Percentiles rank a stretch among this genome's conserved stretches.
Evolutionary conservation across 768 basidiomycete genomes (phyloP).

Genomic region (Leccinum obscurum): DNA sequence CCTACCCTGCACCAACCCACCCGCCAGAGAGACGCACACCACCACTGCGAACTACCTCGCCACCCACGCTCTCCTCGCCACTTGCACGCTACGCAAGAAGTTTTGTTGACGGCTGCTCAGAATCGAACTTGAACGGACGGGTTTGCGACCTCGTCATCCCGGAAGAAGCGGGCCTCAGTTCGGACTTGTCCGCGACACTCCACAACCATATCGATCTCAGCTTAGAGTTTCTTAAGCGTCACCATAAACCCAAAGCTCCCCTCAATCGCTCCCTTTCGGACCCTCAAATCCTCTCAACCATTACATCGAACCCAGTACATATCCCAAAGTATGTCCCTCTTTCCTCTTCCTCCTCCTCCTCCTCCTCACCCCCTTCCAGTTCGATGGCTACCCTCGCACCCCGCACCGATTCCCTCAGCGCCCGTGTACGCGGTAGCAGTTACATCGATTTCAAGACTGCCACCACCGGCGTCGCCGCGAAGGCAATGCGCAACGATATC

Average conservation of each 20-base stretch:
- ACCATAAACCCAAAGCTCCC: slow-evolving; percentile 54
- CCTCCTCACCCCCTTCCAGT: slow-evolving; percentile 30
- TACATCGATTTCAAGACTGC: slow-evolving; percentile 99
- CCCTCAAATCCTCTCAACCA: slow-evolving; percentile 61
- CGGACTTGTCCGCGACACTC: slow-evolving; percentile 36
- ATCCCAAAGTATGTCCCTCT: slow-evolving; percentile 42
- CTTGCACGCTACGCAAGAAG: slow-evolving; percentile 19
- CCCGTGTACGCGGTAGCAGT: slow-evolving; percentile 72
- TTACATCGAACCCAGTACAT: slow-evolving; percentile 59
- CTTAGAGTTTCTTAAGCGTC: slow-evolving; percentile 55
- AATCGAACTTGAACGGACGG: slow-evolving; percentile 16
- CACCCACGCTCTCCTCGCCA: slow-evolving; percentile 22
- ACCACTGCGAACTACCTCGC: slow-evolving; percentile 5
- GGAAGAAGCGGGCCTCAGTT: slow-evolving; percentile 27
- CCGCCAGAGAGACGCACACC: slow-evolving; percentile 8
- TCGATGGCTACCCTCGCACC: slow-evolving; percentile 60
- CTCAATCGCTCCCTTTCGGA: slow-evolving; percentile 47
- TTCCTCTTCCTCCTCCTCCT: slow-evolving; percentile 8
- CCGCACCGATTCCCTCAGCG: slow-evolving; percentile 64
- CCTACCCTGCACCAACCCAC: slow-evolving; percentile 14
- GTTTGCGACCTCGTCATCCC: slow-evolving; percentile 34
- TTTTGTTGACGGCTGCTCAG: slow-evolving; percentile 7
- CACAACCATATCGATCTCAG: slow-evolving; percentile 36
- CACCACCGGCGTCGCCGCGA: slow-evolving; percentile 88
- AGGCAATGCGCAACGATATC: slow-evolving; percentile 98